phyloP scores from a whole-genome alignment of 106 monocot genomes.

The Triglochin maritima region DNA sequence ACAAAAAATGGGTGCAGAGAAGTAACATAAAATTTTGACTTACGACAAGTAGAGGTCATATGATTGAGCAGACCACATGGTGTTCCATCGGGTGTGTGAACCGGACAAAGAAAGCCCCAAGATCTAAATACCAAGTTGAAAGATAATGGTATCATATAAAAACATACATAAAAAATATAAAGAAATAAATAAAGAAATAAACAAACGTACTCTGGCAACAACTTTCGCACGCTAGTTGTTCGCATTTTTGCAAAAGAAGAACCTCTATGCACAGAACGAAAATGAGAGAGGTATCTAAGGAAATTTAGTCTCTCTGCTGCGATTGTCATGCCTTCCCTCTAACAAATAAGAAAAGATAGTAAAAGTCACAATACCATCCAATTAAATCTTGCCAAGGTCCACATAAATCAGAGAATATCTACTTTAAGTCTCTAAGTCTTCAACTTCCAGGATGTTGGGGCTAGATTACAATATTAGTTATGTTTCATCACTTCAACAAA shows the following conservation, averaged over 20 bases:
- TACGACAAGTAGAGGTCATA: constrained; percentile 79
- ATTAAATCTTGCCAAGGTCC: too few relatives aligned
- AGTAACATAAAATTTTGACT: constrained; percentile 13
- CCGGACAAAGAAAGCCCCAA: constrained; percentile 98
- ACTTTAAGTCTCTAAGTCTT: too few relatives aligned
- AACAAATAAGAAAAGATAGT: not conserved
- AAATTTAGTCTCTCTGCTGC: constrained; percentile 85
- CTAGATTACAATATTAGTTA: too few relatives aligned
- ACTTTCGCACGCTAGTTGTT: constrained; percentile 71
- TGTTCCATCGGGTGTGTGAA: constrained; percentile 94
- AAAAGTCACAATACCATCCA: too few relatives aligned
- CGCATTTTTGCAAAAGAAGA: constrained; percentile 89
- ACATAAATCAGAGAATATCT: too few relatives aligned
- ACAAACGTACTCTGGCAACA: constrained; percentile 88
- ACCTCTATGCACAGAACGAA: constrained; percentile 90
- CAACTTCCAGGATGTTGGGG: too few relatives aligned
- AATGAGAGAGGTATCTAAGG: constrained; percentile 77
- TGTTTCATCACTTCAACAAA: too few relatives aligned
- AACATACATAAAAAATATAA: not conserved
- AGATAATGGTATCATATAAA: constrained; percentile 1
- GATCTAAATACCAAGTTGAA: constrained; percentile 36
- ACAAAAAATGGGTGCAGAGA: not conserved
- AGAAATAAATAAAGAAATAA: constrained; percentile 6
- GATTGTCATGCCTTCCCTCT: constrained; percentile 84
- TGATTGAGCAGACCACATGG: constrained; percentile 98